Base-by-base conservation (phyloP, 2,329 filamentous ascomycete genomes). In the Xylaria sp. region DNA sequence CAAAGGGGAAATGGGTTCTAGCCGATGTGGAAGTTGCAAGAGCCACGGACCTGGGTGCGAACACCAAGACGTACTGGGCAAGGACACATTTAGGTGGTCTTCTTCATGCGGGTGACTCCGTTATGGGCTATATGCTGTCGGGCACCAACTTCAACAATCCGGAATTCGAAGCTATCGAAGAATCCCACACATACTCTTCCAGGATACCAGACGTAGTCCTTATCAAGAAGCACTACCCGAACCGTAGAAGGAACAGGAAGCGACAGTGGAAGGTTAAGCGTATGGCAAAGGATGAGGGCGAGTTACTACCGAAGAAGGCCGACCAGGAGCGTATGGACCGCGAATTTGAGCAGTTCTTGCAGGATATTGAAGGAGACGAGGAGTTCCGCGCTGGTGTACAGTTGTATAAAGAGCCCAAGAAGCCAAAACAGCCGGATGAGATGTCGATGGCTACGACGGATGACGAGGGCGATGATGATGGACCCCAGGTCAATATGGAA, bases 261-360 rank as follows among this genome's bases (percentile, higher is more conserved):
- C 90, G 97, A 75, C 93, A 93, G 86, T 99, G 96, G 96, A 92
- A 92, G 81, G 89, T 99, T 81, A 97, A 93, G 89, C 94, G 96
- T 77, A 95, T 99, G 92, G 88, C 87, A 73, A 92, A 90, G 82
- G 94, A 98, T 72, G 93, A 98, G 79, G 92, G 92, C 74, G 95
- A 98, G 73, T 87, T 97, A 80, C 83, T 94, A 72, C 93, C 93
- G 44, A 91, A 93, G 84, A 94, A 97, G 83, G 86, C 93, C 69
- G 94, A 98, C 79, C 92, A 95, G 78, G 93, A 94, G 69, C 90
- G 90, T 72, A 90, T 97, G 84, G 94, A 98, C 79, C 89, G 91
- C 73, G 96, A 99, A 82, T 99, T 97, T 82, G 96, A 99, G 84
- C 89, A 94, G 88, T 99, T 99, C 89, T 84, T 99, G 85, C 91